These are phyloP conservation scores for Carpinus fangiana DNA, from an alignment of 306 rosid species.

Conservation along the genomic window DNA sequence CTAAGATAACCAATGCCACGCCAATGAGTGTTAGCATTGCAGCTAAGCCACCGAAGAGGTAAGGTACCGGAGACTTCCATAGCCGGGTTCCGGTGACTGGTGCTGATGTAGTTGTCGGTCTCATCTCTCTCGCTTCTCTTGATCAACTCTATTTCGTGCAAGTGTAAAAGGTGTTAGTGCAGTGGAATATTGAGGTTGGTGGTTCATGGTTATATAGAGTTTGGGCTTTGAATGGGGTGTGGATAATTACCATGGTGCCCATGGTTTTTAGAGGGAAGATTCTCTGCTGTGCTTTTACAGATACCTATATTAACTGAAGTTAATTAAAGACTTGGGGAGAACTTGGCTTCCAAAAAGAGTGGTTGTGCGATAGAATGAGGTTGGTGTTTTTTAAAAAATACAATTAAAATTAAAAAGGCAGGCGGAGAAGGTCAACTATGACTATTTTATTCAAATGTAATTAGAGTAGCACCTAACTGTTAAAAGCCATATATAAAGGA, in stretches of 20 bases:
- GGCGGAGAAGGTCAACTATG: no score
- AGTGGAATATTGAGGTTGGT: not conserved
- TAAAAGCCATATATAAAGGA: no score
- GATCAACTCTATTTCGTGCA: not conserved
- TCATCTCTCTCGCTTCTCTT: conserved; percentile 21
- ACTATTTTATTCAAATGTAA: no score
- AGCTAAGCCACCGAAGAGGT: conserved; percentile 74
- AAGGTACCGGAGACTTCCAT: conserved; percentile 83
- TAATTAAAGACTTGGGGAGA: not conserved
- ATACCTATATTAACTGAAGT: not conserved
- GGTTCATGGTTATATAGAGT: not conserved
- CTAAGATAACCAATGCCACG: conserved; percentile 62
- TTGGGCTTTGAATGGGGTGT: not conserved
- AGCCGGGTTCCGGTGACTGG: conserved; percentile 8
- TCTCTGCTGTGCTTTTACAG: not conserved
- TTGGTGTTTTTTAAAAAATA: not conserved
- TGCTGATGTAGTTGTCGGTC: conserved; percentile 41
- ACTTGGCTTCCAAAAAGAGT: not conserved
- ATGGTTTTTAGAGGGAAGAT: not conserved
- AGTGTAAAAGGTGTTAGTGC: not conserved
- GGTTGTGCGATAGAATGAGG: conserved; percentile 16
- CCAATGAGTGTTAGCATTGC: conserved; percentile 53
- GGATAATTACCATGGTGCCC: conserved; percentile 2
- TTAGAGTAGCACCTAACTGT: no score
- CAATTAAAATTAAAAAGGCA: no score